Base-by-base conservation (phyloP, 2,329 filamentous ascomycete genomes). In the Hymenoscyphus occultus region DNA sequence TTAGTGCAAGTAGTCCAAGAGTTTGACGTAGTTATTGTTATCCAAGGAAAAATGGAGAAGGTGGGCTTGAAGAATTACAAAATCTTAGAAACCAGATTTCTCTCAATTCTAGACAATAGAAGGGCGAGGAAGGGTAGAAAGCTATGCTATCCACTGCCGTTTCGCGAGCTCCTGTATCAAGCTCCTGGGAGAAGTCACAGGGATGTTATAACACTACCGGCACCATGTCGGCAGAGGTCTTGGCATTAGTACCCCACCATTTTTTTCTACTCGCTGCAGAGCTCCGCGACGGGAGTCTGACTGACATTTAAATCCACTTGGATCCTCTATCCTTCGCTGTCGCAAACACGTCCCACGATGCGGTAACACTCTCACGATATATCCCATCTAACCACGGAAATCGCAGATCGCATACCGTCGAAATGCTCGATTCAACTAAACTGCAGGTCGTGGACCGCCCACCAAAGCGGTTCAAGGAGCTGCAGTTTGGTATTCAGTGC, bases 401-500 rank as follows among this genome's bases (percentile, higher is more conserved):
- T 54, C 19, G 19, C 31, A 13, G 59, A 39, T 61, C 54, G 31
- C 59, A 54, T 54, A 42, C n/a, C 2, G 16, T 22, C 59, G 51
- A 60, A 39, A 60, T 60, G 59, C 61, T 59, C 16, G 48, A 62
- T 51, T 32, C 54, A 16, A 39, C 32, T 13, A 97, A 97, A 83
- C 88, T 92, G 81, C 93, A 97, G 84, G 90, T 97, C 76, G 86
- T 92, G 62, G 93, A 97, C 79, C 88, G 89, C 76, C 84, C 92
- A 64, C 94, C 94, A 40, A 96, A 96, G 82, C 90, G 92, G 74
- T 96, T 97, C 81, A 93, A 90, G 77, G 90, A 93, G 75, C 86
- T 98, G 77, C 93, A 96, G 76, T 98, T 98, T 78, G 94, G 94
- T 74, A 91, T 98, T 68, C 87, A 96, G 88, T 93, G 81, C 72